Evolutionary conservation across 2,329 filamentous ascomycete genomes (phyloP).

Genomic region (Corinectria fuckeliana): DNA sequence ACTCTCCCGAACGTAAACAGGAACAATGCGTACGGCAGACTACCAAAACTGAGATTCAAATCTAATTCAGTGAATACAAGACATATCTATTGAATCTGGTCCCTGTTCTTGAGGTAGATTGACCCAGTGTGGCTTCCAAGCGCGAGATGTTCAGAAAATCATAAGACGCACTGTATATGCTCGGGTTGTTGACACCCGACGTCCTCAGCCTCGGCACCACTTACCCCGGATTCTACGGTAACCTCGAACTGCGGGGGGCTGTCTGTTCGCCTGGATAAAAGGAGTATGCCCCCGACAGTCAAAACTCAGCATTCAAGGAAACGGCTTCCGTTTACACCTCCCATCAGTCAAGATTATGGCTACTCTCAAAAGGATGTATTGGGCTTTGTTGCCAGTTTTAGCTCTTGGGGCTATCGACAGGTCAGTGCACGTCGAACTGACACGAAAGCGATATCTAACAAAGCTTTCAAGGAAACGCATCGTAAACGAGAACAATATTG

Average conservation of each 20-base stretch:
- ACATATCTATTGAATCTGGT: too few species aligned
- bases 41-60: too few species aligned
- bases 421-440: not conserved
- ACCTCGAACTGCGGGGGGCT: not conserved
- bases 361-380: not conserved
- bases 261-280: not conserved
- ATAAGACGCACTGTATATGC: not conserved
- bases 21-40: too few species aligned
- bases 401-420: not conserved
- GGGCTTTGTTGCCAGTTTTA: not conserved
- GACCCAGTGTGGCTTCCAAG: not conserved
- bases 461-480: conserved; percentile 25
- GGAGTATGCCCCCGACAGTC: not conserved
- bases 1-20: too few species aligned
- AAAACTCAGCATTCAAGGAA: not conserved
- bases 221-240: not conserved
- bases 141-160: not conserved
- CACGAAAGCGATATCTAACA: not conserved
- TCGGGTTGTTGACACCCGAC: not conserved
- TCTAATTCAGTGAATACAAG: too few species aligned
- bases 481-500: conserved; percentile 31
- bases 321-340: not conserved
- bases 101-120: not conserved
- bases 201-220: not conserved
- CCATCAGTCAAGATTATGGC: not conserved